Base-by-base conservation (phyloP, 306 rosid species). In the Potentilla sterilis region DNA sequence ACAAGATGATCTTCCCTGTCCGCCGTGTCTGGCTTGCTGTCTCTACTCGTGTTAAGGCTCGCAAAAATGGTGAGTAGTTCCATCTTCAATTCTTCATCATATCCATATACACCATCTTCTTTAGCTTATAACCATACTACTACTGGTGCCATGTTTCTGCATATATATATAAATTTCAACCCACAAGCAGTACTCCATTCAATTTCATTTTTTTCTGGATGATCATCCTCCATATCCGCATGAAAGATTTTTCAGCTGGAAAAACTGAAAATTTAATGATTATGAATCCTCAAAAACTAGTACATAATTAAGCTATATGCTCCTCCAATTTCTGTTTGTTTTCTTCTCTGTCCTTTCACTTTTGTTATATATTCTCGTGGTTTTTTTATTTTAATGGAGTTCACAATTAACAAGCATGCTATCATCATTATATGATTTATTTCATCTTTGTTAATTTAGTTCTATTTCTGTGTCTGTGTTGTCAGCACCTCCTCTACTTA, bases 21-120 rank as follows among this genome's bases (percentile, higher is more conserved):
- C 86, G 88, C 68, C 96, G 98, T 49, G 85, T 91, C 34, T 91
- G 87, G 83, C 83, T 88, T 40, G 77, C 97, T 59, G 81, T 93
- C 84, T 89, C 92, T 68, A 9, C 85, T 73, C 93, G 92, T 38
- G 80, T 93, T 75, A 91, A 85, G 77, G 37, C 81, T 78, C 90
- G 81, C 77, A 85, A 84, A 75, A 84, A 76, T 44, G 97, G 96
- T 93, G 4, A 48, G 73, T 82, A 38, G 9, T 41, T 12, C 41
- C 40, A 32, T 61, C 21, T 47, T 43, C 40, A 37, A 2, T 10
- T 44, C 28, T 28, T 28, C 1, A 28, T 28, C 62, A 52, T 66
- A 44, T 44, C 46, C 46, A 6, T 16, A 5, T 11, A 10, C 0
- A 68, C 16, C 38, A 22, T 43, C 54, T 4, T 67, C 71, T 4